These are phyloP conservation scores for Tricholoma sp. DNA, from an alignment of 768 basidiomycete species.

Conservation along the genomic window DNA sequence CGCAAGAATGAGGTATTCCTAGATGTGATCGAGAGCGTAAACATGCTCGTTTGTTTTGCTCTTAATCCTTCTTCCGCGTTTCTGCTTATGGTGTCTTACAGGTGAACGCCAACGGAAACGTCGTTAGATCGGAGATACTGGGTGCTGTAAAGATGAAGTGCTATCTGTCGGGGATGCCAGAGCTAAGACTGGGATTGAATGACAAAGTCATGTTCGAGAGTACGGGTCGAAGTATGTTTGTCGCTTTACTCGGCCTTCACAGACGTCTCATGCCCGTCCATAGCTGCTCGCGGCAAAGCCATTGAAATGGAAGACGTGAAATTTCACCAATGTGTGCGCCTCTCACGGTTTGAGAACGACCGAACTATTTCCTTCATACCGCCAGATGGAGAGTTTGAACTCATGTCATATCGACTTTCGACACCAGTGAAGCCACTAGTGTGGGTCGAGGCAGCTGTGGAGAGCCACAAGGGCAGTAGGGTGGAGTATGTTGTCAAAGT, in stretches of 20 bases:
- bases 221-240: conserved; percentile 82
- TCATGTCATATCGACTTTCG: conserved; percentile 96
- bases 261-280: not conserved
- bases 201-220: conserved; percentile 99
- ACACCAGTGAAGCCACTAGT: conserved; percentile 96
- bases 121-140: conserved; percentile 94
- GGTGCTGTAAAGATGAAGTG: conserved; percentile 99
- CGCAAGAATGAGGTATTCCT: conserved; percentile 99
- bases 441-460: conserved; percentile 96
- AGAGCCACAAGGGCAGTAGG: conserved; percentile 88
- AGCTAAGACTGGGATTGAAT: conserved; percentile 90
- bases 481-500: conserved; percentile 96
- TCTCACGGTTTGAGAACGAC: conserved; percentile 97
- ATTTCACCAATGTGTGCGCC: conserved; percentile 98
- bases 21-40: conserved; percentile 97
- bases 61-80: too few relatives aligned
- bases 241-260: not conserved
- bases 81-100: conserved; percentile 22
- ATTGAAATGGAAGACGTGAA: conserved; percentile 99
- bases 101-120: conserved; percentile 97
- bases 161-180: conserved; percentile 99
- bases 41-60: conserved; percentile 68
- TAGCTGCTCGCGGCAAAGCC: conserved; percentile 90
- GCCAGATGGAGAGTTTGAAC: conserved; percentile 97
- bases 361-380: conserved; percentile 99